A percentile compares a stretch with the other conserved stretches of the same genome.
These are phyloP conservation scores for Plantago rigida DNA, from an alignment of 305 asterid genomes.

Conservation along the genomic window DNA sequence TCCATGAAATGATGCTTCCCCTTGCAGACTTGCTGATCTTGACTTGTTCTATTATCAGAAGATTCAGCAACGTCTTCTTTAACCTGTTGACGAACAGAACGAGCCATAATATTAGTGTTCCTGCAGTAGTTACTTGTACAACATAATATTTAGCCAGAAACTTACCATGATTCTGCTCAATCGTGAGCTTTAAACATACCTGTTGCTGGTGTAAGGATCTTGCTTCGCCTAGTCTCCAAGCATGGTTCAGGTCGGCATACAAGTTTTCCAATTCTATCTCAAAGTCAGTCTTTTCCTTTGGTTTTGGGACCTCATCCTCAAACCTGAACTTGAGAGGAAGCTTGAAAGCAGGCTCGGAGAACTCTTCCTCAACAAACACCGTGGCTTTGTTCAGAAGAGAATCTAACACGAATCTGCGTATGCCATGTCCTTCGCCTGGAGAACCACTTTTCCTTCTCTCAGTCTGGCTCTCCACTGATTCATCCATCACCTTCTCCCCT, in stretches of 20 bases:
- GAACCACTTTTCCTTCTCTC: not conserved
- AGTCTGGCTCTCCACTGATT: not conserved
- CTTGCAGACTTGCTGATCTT: not conserved
- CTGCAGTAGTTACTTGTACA: too few relatives aligned
- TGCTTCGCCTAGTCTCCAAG: not conserved
- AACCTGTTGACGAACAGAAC: not conserved
- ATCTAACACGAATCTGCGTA: not conserved
- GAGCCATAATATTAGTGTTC: too few relatives aligned
- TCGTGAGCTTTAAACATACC: not conserved
- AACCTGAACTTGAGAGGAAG: slow-evolving; percentile 30
- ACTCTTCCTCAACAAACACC: not conserved
- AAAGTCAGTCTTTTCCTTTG: slow-evolving; percentile 20
- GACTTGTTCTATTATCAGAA: not conserved
- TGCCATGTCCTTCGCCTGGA: not conserved
- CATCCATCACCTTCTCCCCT: not conserved
- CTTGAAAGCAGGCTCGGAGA: not conserved
- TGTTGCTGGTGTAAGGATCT: not conserved
- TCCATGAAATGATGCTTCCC: not conserved
- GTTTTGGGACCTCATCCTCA: slow-evolving; percentile 25
- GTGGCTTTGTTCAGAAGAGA: not conserved
- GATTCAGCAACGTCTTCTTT: not conserved
- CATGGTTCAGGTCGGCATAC: too few relatives aligned
- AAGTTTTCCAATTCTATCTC: slow-evolving; percentile 19
- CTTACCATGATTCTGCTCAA: too few relatives aligned
- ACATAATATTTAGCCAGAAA: too few relatives aligned